phyloP scores from a whole-genome alignment of 2,329 filamentous ascomycete species.

The Sphaerulina populicola region DNA sequence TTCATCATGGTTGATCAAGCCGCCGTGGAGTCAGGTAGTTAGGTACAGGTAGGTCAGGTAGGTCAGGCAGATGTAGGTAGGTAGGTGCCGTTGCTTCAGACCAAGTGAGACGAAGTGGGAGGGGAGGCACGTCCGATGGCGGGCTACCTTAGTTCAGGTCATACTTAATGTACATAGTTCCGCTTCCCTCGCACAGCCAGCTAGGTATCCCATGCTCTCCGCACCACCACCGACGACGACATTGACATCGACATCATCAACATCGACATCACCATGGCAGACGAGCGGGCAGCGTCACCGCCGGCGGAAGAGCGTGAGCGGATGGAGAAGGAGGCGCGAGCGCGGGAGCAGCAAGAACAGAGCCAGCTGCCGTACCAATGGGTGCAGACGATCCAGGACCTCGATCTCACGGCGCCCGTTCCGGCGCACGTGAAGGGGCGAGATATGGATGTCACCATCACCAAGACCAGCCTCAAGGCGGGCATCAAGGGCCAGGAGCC shows the following conservation, averaged over 20 bases:
- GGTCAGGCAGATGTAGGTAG: too few relatives aligned
- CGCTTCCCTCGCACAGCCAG: too few relatives aligned
- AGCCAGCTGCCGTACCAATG: slow-evolving; percentile 91
- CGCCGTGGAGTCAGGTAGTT: too few relatives aligned
- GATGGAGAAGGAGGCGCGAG: slow-evolving; percentile 52
- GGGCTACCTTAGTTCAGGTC: too few relatives aligned
- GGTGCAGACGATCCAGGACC: slow-evolving; percentile 83
- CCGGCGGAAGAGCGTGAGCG: slow-evolving; percentile 48
- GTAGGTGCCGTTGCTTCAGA: too few relatives aligned
- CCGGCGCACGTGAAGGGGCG: slow-evolving; percentile 74
- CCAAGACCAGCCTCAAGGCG: slow-evolving; percentile 67
- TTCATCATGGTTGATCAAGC: too few relatives aligned
- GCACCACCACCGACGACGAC: not conserved
- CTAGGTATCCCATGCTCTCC: too few relatives aligned
- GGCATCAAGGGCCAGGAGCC: slow-evolving; percentile 82
- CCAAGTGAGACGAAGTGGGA: too few relatives aligned
- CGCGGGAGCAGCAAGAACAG: slow-evolving; percentile 79
- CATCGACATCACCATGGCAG: slow-evolving; percentile 16
- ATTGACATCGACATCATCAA: not conserved
- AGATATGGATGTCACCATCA: slow-evolving; percentile 76
- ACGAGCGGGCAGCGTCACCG: slow-evolving; percentile 36
- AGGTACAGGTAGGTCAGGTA: too few relatives aligned
- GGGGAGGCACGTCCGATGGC: too few relatives aligned
- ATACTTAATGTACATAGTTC: too few relatives aligned
- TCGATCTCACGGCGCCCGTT: slow-evolving; percentile 70